Evolutionary conservation across 441 rosid genomes (phyloP).

Genomic region (Melianthus villosus): DNA sequence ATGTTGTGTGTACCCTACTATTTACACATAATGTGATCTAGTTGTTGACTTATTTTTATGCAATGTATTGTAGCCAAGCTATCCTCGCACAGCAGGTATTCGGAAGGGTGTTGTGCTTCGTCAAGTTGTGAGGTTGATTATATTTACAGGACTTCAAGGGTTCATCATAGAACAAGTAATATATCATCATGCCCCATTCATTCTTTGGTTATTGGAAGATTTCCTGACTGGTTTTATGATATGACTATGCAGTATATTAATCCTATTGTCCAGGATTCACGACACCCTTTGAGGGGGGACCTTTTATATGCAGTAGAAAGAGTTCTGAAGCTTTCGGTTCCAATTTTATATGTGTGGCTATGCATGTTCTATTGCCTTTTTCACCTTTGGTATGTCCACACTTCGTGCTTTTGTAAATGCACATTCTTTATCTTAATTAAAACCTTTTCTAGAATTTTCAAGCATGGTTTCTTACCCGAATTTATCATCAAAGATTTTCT

Average conservation of each 20-base stretch:
- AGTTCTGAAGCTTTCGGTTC: slow-evolving; percentile 93
- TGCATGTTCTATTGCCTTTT: slow-evolving; percentile 99
- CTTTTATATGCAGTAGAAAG: slow-evolving; percentile 76
- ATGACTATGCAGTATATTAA: slow-evolving; percentile 73
- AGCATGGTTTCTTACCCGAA: too few relatives aligned
- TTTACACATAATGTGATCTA: too few relatives aligned
- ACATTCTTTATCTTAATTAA: slow-evolving; percentile 1
- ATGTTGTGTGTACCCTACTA: too few relatives aligned
- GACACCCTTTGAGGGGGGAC: slow-evolving; percentile 87
- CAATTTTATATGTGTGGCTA: slow-evolving; percentile 91
- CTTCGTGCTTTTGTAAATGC: slow-evolving; percentile 4
- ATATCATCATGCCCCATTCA: too few relatives aligned
- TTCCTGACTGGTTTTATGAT: slow-evolving; percentile 19
- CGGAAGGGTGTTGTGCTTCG: slow-evolving; percentile 86
- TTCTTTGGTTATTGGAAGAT: too few relatives aligned
- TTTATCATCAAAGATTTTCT: too few relatives aligned
- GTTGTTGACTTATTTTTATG: too few relatives aligned
- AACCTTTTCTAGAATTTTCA: too few relatives aligned
- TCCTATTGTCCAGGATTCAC: slow-evolving; percentile 86
- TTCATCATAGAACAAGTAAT: slow-evolving; percentile 84
- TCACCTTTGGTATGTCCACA: slow-evolving; percentile 63
- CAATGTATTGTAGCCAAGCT: slow-evolving; percentile 46
- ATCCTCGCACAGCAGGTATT: slow-evolving; percentile 66
- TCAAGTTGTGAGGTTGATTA: slow-evolving; percentile 59
- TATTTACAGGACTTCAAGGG: slow-evolving; percentile 90